These are phyloP conservation scores for Coniochaeta hoffmannii DNA, from an alignment of 2,329 filamentous ascomycete genomes.

Conservation along the genomic window DNA sequence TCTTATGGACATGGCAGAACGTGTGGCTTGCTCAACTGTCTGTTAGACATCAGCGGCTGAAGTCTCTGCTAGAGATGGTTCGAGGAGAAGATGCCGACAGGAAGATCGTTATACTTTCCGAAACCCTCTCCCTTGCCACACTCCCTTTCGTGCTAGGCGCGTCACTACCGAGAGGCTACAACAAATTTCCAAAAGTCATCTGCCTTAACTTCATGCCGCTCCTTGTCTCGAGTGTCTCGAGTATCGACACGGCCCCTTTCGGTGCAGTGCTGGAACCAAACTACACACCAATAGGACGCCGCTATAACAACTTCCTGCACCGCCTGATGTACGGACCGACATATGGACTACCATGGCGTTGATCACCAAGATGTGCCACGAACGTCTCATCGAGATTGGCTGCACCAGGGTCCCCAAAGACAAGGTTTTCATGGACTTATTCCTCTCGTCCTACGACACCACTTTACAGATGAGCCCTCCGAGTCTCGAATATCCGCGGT, in stretches of 20 bases:
- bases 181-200: constrained; percentile 25
- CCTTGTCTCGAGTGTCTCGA: constrained; percentile 24
- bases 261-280: constrained; percentile 30
- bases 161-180: constrained; percentile 28
- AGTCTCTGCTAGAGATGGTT: too few relatives aligned
- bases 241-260: constrained; percentile 30
- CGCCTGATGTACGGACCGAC: constrained; percentile 13
- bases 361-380: neutral
- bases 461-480: constrained; percentile 31
- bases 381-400: neutral
- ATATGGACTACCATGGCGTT: neutral
- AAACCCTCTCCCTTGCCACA: constrained; percentile 28
- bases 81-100: neutral
- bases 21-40: too few relatives aligned
- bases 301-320: constrained; percentile 22
- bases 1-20: too few relatives aligned
- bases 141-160: constrained; percentile 29
- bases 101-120: constrained; percentile 33
- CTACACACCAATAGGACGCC: constrained; percentile 25
- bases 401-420: constrained; percentile 10
- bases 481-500: constrained; percentile 29
- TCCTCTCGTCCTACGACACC: constrained; percentile 20
- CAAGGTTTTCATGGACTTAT: constrained; percentile 8
- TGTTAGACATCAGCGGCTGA: too few relatives aligned
- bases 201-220: constrained; percentile 31